Evolutionary conservation across 2,329 filamentous ascomycete genomes (phyloP).

Genomic region (Paramyrothecium roridum): DNA sequence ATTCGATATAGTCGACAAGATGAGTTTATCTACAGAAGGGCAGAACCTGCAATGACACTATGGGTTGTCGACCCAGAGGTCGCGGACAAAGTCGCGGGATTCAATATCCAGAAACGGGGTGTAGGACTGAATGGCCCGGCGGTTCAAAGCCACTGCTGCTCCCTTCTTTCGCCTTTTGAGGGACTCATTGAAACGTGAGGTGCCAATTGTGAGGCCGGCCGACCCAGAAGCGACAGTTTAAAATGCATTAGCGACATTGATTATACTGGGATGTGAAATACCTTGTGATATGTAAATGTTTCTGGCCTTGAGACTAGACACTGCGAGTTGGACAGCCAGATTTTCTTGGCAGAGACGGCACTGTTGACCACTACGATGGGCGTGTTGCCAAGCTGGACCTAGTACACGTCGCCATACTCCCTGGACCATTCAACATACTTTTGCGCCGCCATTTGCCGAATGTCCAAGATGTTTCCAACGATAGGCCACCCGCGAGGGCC

Average conservation of each 20-base stretch:
- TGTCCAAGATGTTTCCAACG: slow-evolving; percentile 53
- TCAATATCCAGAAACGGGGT: slow-evolving; percentile 61
- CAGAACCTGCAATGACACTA: too few species aligned
- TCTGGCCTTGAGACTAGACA: slow-evolving; percentile 53
- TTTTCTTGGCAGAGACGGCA: slow-evolving; percentile 43
- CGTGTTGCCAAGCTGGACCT: slow-evolving; percentile 55
- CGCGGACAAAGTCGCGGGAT: slow-evolving; percentile 59
- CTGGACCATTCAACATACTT: slow-evolving; percentile 54
- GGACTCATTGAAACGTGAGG: slow-evolving; percentile 63
- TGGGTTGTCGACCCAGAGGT: too few species aligned
- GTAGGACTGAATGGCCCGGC: slow-evolving; percentile 61
- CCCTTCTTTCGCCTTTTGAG: slow-evolving; percentile 63
- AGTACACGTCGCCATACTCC: slow-evolving; percentile 47
- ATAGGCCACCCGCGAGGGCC: slow-evolving; percentile 30
- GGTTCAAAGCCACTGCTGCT: slow-evolving; percentile 62
- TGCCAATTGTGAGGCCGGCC: slow-evolving; percentile 65
- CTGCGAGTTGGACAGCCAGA: slow-evolving; percentile 51
- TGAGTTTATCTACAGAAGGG: too few species aligned
- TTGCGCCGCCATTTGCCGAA: slow-evolving; percentile 52
- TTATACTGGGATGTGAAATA: slow-evolving; percentile 17
- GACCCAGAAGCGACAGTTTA: slow-evolving; percentile 65
- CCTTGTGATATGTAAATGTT: slow-evolving; percentile 59
- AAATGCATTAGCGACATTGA: too few species aligned
- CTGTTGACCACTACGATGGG: slow-evolving; percentile 55
- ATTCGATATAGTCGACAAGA: too few species aligned